Base-by-base conservation (phyloP, 345 rosid species). In the Fremontodendron californicum region DNA sequence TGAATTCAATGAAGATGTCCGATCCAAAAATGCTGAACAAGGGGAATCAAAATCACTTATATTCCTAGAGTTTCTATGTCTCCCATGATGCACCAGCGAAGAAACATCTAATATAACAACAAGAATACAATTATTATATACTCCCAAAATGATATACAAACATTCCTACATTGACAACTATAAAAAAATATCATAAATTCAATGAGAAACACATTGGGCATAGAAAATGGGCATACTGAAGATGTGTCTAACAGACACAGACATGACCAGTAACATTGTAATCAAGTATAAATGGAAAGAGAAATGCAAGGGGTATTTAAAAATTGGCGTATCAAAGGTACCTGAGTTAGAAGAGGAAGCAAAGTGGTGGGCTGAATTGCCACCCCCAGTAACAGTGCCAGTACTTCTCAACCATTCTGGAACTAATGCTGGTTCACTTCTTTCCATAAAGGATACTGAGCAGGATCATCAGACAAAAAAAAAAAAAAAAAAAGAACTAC, bases 341-440 rank as follows among this genome's bases (percentile, higher is more conserved):
- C 98, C 93, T 78, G 91, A 80, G 49, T 80, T 86, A 67, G 91
- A 77, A 45, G 96, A 86, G 0, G 81, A 77, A 57, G 84, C 82
- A 58, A 76, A 83, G 78, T 82, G 92, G 79, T 82, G 88, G 83
- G 72, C 81, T 78, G 86, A 89, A 84, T 83, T 86, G 84, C 89
- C 81, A 82, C 82, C 86, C 42, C 91, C 88, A 15, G 88, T 80
- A 82, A 84, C 89, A 87, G 87, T 80, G 78, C 93, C 90, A 83
- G 88, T 78, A 77, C 74, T 90, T 89, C 87, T 90, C 89, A 93
- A 72, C 97, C 97, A 93, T 88, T 93, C 93, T 77, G 98, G 97
- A 75, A 81, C 89, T 79, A 93, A 86, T 67, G 95, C 27, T 57
- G 88, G 95, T 85, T 93, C 98, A 84, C 85, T 88, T 92, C 81